These are phyloP conservation scores for Xerophyta viscosa DNA, from an alignment of 106 monocot species.

Conservation along the genomic window DNA sequence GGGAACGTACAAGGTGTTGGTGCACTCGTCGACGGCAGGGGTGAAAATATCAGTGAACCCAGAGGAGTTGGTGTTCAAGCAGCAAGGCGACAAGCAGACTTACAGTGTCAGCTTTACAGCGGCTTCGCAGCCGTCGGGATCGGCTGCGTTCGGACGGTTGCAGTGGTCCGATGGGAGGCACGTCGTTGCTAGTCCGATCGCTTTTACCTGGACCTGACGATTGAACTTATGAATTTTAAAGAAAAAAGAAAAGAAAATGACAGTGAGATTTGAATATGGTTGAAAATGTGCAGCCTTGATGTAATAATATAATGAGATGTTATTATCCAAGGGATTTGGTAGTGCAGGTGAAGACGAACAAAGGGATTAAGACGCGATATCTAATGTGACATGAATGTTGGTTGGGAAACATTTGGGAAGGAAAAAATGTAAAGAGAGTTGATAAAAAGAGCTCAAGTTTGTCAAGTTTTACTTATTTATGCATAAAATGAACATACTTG, in stretches of 20 bases:
- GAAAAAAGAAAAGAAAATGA: too few species aligned
- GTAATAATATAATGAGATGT: neutral
- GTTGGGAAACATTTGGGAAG: neutral
- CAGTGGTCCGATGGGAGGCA: slow-evolving; percentile 78
- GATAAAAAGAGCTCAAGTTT: neutral
- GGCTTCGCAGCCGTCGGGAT: slow-evolving; percentile 57
- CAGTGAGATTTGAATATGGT: too few species aligned
- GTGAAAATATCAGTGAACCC: slow-evolving; percentile 62
- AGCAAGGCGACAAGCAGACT: slow-evolving; percentile 58
- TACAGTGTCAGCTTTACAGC: slow-evolving; percentile 68
- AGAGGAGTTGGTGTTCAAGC: slow-evolving; percentile 39
- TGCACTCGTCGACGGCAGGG: slow-evolving; percentile 13
- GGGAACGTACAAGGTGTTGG: slow-evolving; percentile 45
- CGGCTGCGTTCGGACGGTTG: slow-evolving; percentile 49
- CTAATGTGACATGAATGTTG: neutral
- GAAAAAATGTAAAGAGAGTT: neutral
- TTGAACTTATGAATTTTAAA: neutral
- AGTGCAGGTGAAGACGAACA: too few species aligned
- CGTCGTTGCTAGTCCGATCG: slow-evolving; percentile 68
- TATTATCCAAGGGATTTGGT: neutral
- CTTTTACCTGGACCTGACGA: slow-evolving; percentile 66
- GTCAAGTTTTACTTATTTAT: neutral
- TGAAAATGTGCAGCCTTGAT: too few species aligned
- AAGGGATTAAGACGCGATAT: too few species aligned
- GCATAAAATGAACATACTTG: neutral